phyloP scores from a whole-genome alignment of 139 green algal species.

The Chlamydomonas urium region DNA sequence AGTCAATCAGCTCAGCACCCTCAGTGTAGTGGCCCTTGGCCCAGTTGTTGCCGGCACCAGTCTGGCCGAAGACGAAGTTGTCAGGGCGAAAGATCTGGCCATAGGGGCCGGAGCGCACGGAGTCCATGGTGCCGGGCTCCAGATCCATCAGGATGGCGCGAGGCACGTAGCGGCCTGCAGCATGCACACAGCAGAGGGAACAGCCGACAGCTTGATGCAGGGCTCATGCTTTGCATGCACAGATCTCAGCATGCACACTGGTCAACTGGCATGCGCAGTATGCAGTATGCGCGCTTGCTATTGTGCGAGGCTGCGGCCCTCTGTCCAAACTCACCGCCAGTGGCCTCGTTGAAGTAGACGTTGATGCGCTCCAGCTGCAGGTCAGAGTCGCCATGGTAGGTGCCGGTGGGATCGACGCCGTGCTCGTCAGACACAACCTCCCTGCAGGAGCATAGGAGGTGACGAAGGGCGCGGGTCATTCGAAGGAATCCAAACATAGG shows the following conservation, averaged over 20 bases:
- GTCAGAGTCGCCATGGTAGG: slow-evolving; percentile 84
- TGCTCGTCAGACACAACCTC: slow-evolving; percentile 80
- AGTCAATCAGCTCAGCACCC: slow-evolving; percentile 97
- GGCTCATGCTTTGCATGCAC: too few species aligned
- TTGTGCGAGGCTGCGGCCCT: too few species aligned
- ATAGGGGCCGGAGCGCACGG: slow-evolving; percentile 83
- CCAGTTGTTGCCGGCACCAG: slow-evolving; percentile 99
- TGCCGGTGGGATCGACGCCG: slow-evolving; percentile 80
- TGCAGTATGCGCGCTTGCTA: too few species aligned
- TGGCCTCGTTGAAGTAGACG: slow-evolving; percentile 84
- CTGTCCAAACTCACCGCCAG: slow-evolving; percentile 34
- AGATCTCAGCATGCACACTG: too few species aligned
- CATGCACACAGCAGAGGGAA: too few species aligned
- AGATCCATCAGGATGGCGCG: slow-evolving; percentile 93
- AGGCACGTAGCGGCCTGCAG: slow-evolving; percentile 85
- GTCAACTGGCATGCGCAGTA: too few species aligned
- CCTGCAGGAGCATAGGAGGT: background rate
- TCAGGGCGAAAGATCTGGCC: slow-evolving; percentile 88
- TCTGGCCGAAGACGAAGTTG: slow-evolving; percentile 90
- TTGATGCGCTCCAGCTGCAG: slow-evolving; percentile 96
- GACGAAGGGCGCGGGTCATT: background rate
- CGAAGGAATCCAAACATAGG: background rate
- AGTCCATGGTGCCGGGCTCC: slow-evolving; percentile 86
- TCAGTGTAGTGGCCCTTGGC: slow-evolving; percentile 99
- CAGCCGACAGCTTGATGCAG: too few species aligned